These are phyloP conservation scores for Pisolithus microcarpus DNA, from an alignment of 768 basidiomycete species.

Conservation along the genomic window DNA sequence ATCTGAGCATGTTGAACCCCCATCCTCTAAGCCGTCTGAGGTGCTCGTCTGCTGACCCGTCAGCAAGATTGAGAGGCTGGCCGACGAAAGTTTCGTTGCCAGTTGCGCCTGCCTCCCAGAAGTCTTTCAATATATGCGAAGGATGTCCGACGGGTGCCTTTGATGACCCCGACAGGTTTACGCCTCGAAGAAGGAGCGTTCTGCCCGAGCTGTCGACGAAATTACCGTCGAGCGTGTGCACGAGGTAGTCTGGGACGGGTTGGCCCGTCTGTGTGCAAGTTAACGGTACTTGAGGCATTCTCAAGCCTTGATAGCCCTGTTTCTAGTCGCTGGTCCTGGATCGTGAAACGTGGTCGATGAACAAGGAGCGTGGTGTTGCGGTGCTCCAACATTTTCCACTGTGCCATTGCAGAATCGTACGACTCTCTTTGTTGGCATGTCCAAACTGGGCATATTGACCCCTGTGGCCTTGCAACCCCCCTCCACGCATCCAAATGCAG, in stretches of 20 bases:
- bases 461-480: no score
- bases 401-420: no score
- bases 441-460: no score
- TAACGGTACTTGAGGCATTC: slow-evolving; percentile 17
- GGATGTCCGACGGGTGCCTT: slow-evolving; percentile 76
- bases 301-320: background rate
- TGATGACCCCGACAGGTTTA: slow-evolving; percentile 85
- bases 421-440: no score
- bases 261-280: slow-evolving; percentile 15
- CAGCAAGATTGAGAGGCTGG: slow-evolving; percentile 76
- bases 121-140: slow-evolving; percentile 59
- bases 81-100: slow-evolving; percentile 69
- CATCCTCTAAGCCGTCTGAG: slow-evolving; percentile 79
- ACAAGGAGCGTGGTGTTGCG: no score
- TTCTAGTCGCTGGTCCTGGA: background rate
- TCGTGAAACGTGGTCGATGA: no score
- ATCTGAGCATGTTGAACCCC: slow-evolving; percentile 86
- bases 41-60: slow-evolving; percentile 80
- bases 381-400: no score
- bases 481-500: no score
- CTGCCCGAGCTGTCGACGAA: slow-evolving; percentile 74
- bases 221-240: slow-evolving; percentile 59
- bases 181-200: slow-evolving; percentile 81
- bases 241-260: slow-evolving; percentile 26
- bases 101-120: slow-evolving; percentile 75